phyloP scores from a whole-genome alignment of 495 filamentous ascomycete genomes.

The Annulohypoxylon stygium region DNA sequence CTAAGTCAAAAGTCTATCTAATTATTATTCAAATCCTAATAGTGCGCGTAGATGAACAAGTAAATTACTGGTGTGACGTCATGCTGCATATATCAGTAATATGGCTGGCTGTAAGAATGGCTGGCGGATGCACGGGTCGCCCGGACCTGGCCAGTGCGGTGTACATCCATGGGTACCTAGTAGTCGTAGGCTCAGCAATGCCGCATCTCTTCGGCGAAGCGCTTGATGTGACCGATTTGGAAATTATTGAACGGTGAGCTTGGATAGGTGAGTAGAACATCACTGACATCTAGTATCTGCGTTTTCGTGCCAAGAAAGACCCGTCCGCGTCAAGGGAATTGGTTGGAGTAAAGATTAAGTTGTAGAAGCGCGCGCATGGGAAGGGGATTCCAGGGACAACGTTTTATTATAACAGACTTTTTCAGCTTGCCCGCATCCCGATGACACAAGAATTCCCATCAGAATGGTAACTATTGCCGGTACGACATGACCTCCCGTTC shows the following conservation, averaged over 20 bases:
- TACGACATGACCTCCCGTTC: slow-evolving; percentile 22
- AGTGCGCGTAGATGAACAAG: neutral
- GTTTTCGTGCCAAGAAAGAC: slow-evolving; percentile 35
- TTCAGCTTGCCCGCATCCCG: slow-evolving; percentile 25
- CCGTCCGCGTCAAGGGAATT: slow-evolving; percentile 4
- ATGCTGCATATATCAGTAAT: neutral
- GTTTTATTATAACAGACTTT: neutral
- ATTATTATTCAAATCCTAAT: neutral
- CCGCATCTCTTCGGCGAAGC: slow-evolving; percentile 23
- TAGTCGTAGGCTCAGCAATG: neutral
- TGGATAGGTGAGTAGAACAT: neutral
- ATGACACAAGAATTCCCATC: slow-evolving; percentile 15
- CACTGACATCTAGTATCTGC: neutral
- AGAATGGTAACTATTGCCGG: slow-evolving; percentile 41
- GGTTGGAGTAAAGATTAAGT: slow-evolving; percentile 27
- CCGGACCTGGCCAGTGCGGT: neutral
- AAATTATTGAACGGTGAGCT: neutral
- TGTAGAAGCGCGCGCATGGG: slow-evolving; percentile 41
- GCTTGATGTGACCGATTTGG: slow-evolving; percentile 9
- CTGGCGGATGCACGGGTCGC: neutral
- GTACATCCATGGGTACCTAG: too few species aligned
- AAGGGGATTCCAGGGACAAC: slow-evolving; percentile 1
- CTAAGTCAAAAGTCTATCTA: neutral
- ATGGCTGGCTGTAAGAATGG: neutral
- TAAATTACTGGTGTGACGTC: slow-evolving; percentile 1